Evolutionary conservation across 148 eudicot genomes (phyloP).

Genomic region (Cornus kousa): DNA sequence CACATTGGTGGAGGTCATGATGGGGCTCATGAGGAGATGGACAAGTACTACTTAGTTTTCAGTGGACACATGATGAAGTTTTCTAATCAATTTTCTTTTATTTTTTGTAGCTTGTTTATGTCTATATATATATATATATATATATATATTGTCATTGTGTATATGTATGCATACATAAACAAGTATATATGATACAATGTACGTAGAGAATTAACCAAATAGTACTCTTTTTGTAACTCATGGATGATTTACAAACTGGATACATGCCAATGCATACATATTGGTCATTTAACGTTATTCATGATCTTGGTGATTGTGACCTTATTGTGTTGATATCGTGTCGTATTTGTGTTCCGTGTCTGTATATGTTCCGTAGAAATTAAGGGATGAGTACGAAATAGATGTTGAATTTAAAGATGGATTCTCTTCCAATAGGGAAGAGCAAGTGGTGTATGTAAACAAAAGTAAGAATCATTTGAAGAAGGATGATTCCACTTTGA

Average conservation of each 20-base stretch:
- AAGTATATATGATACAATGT: neutral
- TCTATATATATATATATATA: neutral
- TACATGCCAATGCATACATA: too few relatives aligned
- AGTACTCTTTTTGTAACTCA: too few relatives aligned
- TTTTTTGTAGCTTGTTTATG: constrained; percentile 8
- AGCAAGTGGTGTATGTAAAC: constrained; percentile 16
- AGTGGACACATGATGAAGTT: constrained; percentile 19
- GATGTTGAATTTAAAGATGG: neutral
- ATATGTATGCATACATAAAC: neutral
- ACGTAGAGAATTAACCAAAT: neutral
- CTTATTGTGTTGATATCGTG: neutral
- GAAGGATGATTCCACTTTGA: constrained; percentile 22
- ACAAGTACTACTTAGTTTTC: constrained; percentile 37
- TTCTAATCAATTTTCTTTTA: neutral
- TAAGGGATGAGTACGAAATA: constrained; percentile 5
- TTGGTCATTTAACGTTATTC: too few relatives aligned
- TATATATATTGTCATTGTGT: too few relatives aligned
- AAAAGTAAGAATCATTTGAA: constrained; percentile 26
- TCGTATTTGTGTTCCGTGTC: too few relatives aligned
- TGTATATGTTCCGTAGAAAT: neutral
- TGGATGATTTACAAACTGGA: too few relatives aligned
- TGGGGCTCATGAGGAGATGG: constrained; percentile 15
- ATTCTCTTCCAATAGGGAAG: neutral
- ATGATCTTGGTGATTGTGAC: too few relatives aligned
- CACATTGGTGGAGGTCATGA: constrained; percentile 29